These are phyloP conservation scores for Tricladium varicosporioides DNA, from an alignment of 2,329 filamentous ascomycete genomes.

Conservation along the genomic window DNA sequence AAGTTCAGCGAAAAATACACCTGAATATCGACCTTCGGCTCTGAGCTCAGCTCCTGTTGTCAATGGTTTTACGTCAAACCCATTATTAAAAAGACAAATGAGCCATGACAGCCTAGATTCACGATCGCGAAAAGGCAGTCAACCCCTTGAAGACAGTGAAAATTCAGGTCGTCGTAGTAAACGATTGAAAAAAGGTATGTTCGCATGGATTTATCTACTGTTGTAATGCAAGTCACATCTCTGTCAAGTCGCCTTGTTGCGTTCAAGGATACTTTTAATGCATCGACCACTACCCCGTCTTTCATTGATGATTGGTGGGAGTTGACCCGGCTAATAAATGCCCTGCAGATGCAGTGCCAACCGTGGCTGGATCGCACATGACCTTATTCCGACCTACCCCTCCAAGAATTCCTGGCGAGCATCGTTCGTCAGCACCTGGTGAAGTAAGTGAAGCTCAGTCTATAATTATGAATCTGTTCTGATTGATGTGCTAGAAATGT, in stretches of 20 bases:
- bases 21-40: slow-evolving; percentile 58
- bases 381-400: slow-evolving; percentile 83
- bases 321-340: slow-evolving; percentile 37
- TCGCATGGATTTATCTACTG: slow-evolving; percentile 6
- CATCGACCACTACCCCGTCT: slow-evolving; percentile 12
- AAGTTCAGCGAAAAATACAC: slow-evolving; percentile 61
- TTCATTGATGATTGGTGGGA: slow-evolving; percentile 25
- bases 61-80: slow-evolving; percentile 50
- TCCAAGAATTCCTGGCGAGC: slow-evolving; percentile 59
- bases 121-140: slow-evolving; percentile 28
- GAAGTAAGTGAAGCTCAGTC: slow-evolving; percentile 45
- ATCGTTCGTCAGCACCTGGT: slow-evolving; percentile 39
- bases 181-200: slow-evolving; percentile 80
- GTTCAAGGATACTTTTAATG: slow-evolving; percentile 22
- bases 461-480: no score
- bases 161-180: slow-evolving; percentile 81
- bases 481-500: slow-evolving; percentile 58
- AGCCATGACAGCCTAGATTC: slow-evolving; percentile 51
- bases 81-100: slow-evolving; percentile 71
- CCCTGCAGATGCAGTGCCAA: slow-evolving; percentile 63
- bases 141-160: slow-evolving; percentile 48
- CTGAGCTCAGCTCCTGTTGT: slow-evolving; percentile 50
- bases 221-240: slow-evolving; percentile 3
- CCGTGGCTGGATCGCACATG: slow-evolving; percentile 95
- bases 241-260: slow-evolving; percentile 6